Percentiles rank a stretch among this genome's conserved stretches.
Evolutionary conservation across 2,329 filamentous ascomycete genomes (phyloP).

Genomic region (Claviceps africana): DNA sequence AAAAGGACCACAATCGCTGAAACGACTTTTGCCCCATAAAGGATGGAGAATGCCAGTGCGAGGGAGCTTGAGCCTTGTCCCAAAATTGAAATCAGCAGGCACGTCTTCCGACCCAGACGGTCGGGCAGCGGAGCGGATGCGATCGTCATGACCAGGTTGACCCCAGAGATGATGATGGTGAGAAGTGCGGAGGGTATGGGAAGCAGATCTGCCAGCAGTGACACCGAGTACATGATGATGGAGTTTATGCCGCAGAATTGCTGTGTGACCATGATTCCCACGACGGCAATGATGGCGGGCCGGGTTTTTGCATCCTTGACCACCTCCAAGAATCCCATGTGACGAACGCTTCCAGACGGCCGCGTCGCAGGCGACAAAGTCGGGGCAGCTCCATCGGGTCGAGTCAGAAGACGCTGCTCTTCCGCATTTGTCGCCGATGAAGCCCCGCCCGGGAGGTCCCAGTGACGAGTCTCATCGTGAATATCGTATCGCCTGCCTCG

Average conservation of each 20-base stretch:
- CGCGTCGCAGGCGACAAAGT: conserved; percentile 1
- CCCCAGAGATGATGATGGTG: conserved; percentile 72
- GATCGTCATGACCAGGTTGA: conserved; percentile 75
- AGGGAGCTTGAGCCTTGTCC: conserved; percentile 75
- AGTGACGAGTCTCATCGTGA: conserved; percentile 54
- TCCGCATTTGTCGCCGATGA: conserved; percentile 33
- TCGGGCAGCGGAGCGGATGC: conserved; percentile 76
- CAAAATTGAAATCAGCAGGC: conserved; percentile 65
- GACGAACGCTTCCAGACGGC: conserved; percentile 7
- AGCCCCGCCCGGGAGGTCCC: conserved; percentile 28
- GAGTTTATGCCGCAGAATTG: conserved; percentile 92
- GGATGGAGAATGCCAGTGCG: conserved; percentile 67
- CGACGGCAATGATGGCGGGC: conserved; percentile 65
- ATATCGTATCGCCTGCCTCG: conserved; percentile 57
- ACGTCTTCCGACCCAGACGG: conserved; percentile 73
- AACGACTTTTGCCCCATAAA: conserved; percentile 54
- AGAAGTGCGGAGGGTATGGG: conserved; percentile 69
- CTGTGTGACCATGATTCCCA: conserved; percentile 85
- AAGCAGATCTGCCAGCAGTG: conserved; percentile 67
- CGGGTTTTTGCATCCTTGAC: conserved; percentile 53
- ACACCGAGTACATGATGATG: conserved; percentile 97
- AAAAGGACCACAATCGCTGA: conserved; percentile 69
- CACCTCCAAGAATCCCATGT: conserved; percentile 51
- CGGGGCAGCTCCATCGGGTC: conserved; percentile 10
- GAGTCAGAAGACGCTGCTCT: conserved; percentile 53